These are phyloP conservation scores for Corynascus novoguineensis DNA, from an alignment of 495 filamentous ascomycete species.

Conservation along the genomic window DNA sequence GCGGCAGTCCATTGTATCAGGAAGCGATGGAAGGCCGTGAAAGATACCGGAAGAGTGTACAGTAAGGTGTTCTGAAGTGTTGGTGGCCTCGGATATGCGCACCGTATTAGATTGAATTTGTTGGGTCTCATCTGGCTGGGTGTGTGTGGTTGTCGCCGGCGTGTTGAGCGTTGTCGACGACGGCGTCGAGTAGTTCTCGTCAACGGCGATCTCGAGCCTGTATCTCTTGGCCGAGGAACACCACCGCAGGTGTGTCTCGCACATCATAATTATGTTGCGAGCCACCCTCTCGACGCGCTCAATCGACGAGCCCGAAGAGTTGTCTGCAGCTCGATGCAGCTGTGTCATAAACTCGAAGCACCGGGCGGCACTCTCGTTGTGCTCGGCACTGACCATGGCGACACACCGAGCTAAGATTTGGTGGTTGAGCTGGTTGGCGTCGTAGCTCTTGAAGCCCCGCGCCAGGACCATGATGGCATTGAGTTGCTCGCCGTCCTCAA, in stretches of 20 bases:
- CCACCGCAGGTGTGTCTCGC: constrained; percentile 21
- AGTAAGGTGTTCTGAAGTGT: neutral
- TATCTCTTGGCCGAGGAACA: constrained; percentile 17
- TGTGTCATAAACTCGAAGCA: constrained; percentile 7
- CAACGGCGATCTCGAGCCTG: neutral
- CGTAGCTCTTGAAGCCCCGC: neutral
- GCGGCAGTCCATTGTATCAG: constrained; percentile 17
- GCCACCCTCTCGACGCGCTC: neutral
- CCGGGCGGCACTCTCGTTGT: constrained; percentile 14
- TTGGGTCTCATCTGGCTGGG: neutral
- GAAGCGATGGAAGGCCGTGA: constrained; percentile 44
- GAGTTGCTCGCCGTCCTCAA: constrained; percentile 19
- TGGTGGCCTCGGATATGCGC: neutral
- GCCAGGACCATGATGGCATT: constrained; percentile 21
- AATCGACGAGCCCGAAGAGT: neutral
- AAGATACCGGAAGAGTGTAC: constrained; percentile 39
- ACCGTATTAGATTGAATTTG: neutral
- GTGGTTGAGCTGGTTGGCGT: neutral
- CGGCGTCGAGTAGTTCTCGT: neutral
- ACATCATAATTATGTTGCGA: constrained; percentile 15
- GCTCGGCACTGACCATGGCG: constrained; percentile 7
- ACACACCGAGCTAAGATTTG: neutral
- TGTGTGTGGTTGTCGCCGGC: neutral
- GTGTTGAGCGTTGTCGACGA: neutral
- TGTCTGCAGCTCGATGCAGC: neutral